Conservation (phyloP, 2,329 filamentous ascomycete species). For the Stenocarpella maydis region DNA sequence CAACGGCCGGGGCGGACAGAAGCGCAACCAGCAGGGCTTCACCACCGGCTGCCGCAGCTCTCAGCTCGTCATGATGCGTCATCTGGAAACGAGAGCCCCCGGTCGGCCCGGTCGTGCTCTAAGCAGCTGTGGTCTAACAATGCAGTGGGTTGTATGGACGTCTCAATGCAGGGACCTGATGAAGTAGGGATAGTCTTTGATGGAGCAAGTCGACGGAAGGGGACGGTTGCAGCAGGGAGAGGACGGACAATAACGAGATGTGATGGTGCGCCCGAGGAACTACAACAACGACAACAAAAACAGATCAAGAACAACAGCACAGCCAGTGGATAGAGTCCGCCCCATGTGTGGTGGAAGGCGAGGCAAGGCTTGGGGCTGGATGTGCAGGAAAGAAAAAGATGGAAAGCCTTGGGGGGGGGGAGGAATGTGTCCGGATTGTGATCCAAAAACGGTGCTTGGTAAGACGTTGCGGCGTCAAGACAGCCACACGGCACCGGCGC, state of each 20-base stretch:
- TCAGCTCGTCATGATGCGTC: constrained; percentile 25
- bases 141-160: not conserved
- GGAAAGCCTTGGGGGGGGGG: not conserved
- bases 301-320: not conserved
- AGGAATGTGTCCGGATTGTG: constrained; percentile 2
- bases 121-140: not conserved
- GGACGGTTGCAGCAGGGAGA: not conserved
- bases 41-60: constrained; percentile 29
- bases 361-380: not conserved
- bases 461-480: constrained; percentile 16
- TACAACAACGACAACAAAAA: not conserved
- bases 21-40: constrained; percentile 32
- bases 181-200: not conserved
- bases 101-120: not conserved
- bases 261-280: not conserved
- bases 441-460: constrained; percentile 13
- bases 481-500: constrained; percentile 26
- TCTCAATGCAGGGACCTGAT: not conserved
- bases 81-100: constrained; percentile 15
- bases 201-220: not conserved
- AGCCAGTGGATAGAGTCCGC: not conserved
- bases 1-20: constrained; percentile 38
- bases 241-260: not conserved
- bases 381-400: not conserved
- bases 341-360: not conserved